Evolutionary conservation across 2,329 filamentous ascomycete species (phyloP), one percentile per base, ranked within the genome.

Genomic region (Didymella segeticola): DNA sequence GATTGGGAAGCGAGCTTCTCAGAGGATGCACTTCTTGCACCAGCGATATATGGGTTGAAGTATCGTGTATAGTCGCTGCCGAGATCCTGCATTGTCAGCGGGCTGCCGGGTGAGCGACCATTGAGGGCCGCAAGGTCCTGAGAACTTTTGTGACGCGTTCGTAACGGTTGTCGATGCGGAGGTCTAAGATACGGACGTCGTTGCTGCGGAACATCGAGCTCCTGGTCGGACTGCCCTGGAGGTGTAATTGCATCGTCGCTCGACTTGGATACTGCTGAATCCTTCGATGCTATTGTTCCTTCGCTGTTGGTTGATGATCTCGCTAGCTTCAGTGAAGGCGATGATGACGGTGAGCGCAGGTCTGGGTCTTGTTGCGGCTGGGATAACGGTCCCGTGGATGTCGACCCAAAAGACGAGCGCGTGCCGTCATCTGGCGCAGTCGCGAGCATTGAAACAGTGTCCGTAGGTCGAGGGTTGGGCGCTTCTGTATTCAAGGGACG

Each of bases 51-150:
- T 6, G 70, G 70, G 43, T 62, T 71, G 57, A 69, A 73, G 45
- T 74, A 74, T 41, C 71, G 69, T 12, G 71, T 71, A 48, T 74
- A 74, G 47, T 74, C 71, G 11, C 61, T 52, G 8, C 71, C 71
- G 10, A 74, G 55, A 47, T 73, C 69, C 26, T 64, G 60, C 26
- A 73, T 49, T 1, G 67, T 70, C 27, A 70, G 47, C 4, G 68
- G 60, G 20, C 56, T 68, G 12, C 56, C 49, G 3, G 58, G 36
- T 19, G 58, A 38, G 25, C 57, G 62, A 10, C 53, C 22, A 10
- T 54, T 46, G 6, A 50, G 43, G 17, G 45, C 48, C 5, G 39
- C 17, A 37, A 69, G 43, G 37, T 69, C 62, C 31, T 65, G 57
- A 12, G 60, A 60, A 33, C 63, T 66, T 27, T 39, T 58, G 23